These are phyloP conservation scores for Aurifilum marmelostoma DNA, from an alignment of 2,329 filamentous ascomycete species.

Conservation along the genomic window DNA sequence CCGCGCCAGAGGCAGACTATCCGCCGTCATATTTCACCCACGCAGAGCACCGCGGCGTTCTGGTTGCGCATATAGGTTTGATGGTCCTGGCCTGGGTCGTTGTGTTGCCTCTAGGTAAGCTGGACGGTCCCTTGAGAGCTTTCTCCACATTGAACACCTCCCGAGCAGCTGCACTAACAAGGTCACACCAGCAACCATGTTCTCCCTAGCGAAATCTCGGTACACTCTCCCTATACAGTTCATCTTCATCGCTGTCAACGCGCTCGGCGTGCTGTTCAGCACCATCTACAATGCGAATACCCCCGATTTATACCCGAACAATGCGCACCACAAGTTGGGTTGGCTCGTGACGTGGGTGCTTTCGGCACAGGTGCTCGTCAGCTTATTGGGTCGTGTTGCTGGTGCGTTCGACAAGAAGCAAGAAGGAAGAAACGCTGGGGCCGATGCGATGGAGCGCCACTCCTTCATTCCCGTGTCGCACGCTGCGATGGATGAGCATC, in stretches of 20 bases:
- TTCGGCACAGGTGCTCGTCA: slow-evolving; percentile 70
- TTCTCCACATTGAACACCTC: neutral
- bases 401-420: slow-evolving; percentile 42
- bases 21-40: slow-evolving; percentile 46
- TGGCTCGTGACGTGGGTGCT: slow-evolving; percentile 81
- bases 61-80: slow-evolving; percentile 64
- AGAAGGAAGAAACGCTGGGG: slow-evolving; percentile 16
- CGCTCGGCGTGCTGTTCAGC: slow-evolving; percentile 65
- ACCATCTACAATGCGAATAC: slow-evolving; percentile 78
- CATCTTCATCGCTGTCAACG: slow-evolving; percentile 66
- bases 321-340: slow-evolving; percentile 85
- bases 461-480: slow-evolving; percentile 66
- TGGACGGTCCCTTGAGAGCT: neutral
- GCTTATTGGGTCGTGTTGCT: slow-evolving; percentile 64
- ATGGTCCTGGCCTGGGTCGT: slow-evolving; percentile 73
- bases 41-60: slow-evolving; percentile 41
- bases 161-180: slow-evolving; percentile 26
- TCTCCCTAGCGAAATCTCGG: slow-evolving; percentile 80
- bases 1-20: slow-evolving; percentile 35
- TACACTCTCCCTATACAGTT: slow-evolving; percentile 73
- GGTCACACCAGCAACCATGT: slow-evolving; percentile 70
- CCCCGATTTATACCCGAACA: slow-evolving; percentile 83
- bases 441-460: slow-evolving; percentile 50
- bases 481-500: slow-evolving; percentile 56
- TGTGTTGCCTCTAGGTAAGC: slow-evolving; percentile 68